These are phyloP conservation scores for Debaryomyces prosopidis DNA, from an alignment of 805 yeast genomes.

Conservation along the genomic window DNA sequence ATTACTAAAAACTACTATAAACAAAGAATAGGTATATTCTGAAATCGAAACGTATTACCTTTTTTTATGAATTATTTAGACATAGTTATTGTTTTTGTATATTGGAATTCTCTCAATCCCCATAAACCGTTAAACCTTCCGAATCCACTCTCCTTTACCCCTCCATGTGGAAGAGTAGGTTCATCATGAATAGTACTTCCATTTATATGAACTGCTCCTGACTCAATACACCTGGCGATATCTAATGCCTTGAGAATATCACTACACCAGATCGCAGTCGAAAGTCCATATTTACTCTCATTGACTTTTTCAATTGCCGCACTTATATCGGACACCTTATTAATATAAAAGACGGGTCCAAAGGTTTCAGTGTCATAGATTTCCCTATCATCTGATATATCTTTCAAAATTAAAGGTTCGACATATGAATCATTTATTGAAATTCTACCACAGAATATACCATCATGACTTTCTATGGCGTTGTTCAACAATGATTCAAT, in stretches of 20 bases:
- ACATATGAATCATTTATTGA: conserved; percentile 1
- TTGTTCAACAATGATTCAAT: conserved; percentile 20
- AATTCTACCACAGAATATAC: conserved; percentile 13
- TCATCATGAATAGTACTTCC: conserved; percentile 20
- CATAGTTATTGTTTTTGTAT: conserved; percentile 1
- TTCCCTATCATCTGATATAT: conserved; percentile 20
- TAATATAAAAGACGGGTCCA: conserved; percentile 33
- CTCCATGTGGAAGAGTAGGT: conserved; percentile 10
- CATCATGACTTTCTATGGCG: conserved; percentile 29
- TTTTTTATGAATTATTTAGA: no score
- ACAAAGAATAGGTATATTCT: no score
- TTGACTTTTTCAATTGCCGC: conserved; percentile 15
- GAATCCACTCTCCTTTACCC: conserved; percentile 3
- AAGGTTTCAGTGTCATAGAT: conserved; percentile 28
- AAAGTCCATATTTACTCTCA: conserved; percentile 25
- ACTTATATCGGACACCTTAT: conserved; percentile 14
- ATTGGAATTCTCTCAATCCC: conserved; percentile 4
- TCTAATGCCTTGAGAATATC: conserved; percentile 27
- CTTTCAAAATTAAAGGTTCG: conserved; percentile 23
- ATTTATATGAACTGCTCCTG: conserved; percentile 32
- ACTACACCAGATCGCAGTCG: conserved; percentile 32
- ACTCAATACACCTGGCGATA: conserved; percentile 23
- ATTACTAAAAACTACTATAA: no score
- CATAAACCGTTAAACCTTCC: conserved; percentile 1
- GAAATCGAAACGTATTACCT: no score